Evolutionary conservation across 768 basidiomycete genomes (phyloP), one percentile per base, ranked within the genome.

Genomic region (Rhodosporidiobolus odoratus): DNA sequence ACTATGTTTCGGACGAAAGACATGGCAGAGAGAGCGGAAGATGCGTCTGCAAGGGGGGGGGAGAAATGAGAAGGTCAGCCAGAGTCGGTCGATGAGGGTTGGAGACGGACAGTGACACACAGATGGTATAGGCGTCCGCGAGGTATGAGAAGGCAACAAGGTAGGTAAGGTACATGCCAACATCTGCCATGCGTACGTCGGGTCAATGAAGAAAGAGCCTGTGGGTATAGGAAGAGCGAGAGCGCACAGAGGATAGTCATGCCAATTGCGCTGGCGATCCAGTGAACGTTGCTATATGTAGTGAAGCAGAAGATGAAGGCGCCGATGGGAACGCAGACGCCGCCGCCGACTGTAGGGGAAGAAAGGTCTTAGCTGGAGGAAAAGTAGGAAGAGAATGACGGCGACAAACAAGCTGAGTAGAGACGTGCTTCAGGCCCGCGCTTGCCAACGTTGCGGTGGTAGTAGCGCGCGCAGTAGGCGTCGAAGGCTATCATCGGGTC

Each of bases 291-390:
- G 0, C 75, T 57, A 1, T 66, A 73, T 19, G 76, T 65, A 2
- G 80, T 80, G 72, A 80, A 81, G 7, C 77, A 80, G 66, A 79
- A 80, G 53, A 81, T 77, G 72, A 79, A 78, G 48, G 78, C 78
- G 3, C 80, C 80, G 17, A 77, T 13, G 25, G 69, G 69, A 1
- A 71, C 60, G 34, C 40, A 62, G 25, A 66, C 19, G 1, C 69
- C 69, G 5, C 60, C 69, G n/a, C 56, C 64, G 34, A 71, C 63
- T 65, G 50, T n/a, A 12, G 2, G 9, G n/a, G 9, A n/a, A 10
- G 17, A 10, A 40, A 17, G 16, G n/a, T n/a, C n/a, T n/a, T n/a
- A 13, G 17, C 13, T 25, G 43, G 19, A 37, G 48, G 16, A n/a
- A 7, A 15, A 35, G 27, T 30, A 23, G 34, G 41, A 41, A 21